Evolutionary conservation across 345 rosid species (phyloP).

Genomic region (Garcia nutans): DNA sequence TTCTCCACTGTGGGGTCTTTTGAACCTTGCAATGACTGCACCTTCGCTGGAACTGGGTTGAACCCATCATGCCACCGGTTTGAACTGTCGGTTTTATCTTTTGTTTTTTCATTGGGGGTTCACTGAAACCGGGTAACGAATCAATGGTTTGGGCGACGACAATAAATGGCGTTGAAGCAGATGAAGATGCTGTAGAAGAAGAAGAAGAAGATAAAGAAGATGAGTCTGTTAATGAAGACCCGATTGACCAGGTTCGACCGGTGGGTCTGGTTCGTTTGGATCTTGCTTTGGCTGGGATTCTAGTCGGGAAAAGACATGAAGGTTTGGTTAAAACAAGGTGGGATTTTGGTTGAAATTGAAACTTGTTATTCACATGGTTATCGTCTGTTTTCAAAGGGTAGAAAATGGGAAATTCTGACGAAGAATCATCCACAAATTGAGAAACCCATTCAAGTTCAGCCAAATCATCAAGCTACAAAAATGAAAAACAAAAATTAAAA

Average conservation of each 20-base stretch:
- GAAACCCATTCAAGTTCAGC: slow-evolving; percentile 63
- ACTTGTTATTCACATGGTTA: background rate
- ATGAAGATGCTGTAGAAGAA: slow-evolving; percentile 24
- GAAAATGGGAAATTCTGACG: slow-evolving; percentile 27
- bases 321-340: slow-evolving; percentile 12
- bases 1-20: slow-evolving; percentile 66
- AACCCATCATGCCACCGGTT: slow-evolving; percentile 14
- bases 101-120: slow-evolving; percentile 35
- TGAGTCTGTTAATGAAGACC: slow-evolving; percentile 30
- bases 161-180: slow-evolving; percentile 10
- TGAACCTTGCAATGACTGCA: slow-evolving; percentile 58
- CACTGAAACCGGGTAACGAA: background rate
- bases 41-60: slow-evolving; percentile 36
- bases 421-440: slow-evolving; percentile 51
- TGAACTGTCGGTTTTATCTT: slow-evolving; percentile 33
- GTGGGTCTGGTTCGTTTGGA: slow-evolving; percentile 37
- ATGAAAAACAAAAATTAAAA: background rate
- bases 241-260: slow-evolving; percentile 33
- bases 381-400: slow-evolving; percentile 15
- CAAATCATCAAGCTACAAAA: slow-evolving; percentile 41
- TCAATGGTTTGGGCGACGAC: slow-evolving; percentile 3
- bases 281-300: slow-evolving; percentile 46
- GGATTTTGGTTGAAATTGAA: background rate
- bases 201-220: slow-evolving; percentile 21
- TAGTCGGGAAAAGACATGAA: slow-evolving; percentile 20